A percentile compares a stretch with the other conserved stretches of the same genome.
These are phyloP conservation scores for Macrolepiota dolichaula DNA, from an alignment of 768 basidiomycete species.

Conservation along the genomic window DNA sequence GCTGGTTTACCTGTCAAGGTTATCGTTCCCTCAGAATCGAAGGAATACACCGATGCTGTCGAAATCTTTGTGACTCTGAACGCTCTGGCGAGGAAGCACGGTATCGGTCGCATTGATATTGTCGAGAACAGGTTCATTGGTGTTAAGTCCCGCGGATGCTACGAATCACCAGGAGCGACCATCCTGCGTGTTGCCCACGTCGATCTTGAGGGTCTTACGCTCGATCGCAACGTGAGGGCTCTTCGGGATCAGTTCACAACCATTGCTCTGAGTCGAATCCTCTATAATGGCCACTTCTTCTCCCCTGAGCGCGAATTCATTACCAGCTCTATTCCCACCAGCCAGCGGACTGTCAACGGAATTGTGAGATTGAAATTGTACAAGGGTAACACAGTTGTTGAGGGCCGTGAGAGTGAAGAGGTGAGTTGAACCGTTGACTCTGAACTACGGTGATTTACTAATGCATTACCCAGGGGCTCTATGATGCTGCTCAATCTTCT, in stretches of 20 bases:
- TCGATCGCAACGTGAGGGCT: slow-evolving; percentile 94
- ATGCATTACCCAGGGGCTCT: slow-evolving; percentile 61
- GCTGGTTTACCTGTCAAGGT: slow-evolving; percentile 87
- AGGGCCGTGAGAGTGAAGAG: slow-evolving; percentile 88
- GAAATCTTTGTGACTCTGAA: slow-evolving; percentile 93
- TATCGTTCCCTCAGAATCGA: slow-evolving; percentile 46
- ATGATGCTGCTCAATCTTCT: slow-evolving; percentile 92
- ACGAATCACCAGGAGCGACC: slow-evolving; percentile 95
- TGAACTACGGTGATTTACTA: background rate
- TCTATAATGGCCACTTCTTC: slow-evolving; percentile 99
- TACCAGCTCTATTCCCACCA: slow-evolving; percentile 84
- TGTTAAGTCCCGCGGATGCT: slow-evolving; percentile 99
- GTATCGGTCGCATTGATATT: slow-evolving; percentile 96
- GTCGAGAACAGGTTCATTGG: slow-evolving; percentile 99
- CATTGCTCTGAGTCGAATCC: slow-evolving; percentile 80
- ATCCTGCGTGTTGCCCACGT: slow-evolving; percentile 94
- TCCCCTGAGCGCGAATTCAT: slow-evolving; percentile 98
- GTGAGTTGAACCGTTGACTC: slow-evolving; percentile 32
- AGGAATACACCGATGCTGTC: slow-evolving; percentile 84
- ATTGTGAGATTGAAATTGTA: slow-evolving; percentile 86
- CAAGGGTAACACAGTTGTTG: slow-evolving; percentile 94
- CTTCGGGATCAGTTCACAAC: slow-evolving; percentile 95
- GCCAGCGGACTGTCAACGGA: slow-evolving; percentile 96
- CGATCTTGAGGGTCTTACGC: slow-evolving; percentile 95
- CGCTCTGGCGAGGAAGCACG: slow-evolving; percentile 89